These are phyloP conservation scores for Circinella minor DNA, from an alignment of 371 early-diverging fungal genomes.

Conservation along the genomic window DNA sequence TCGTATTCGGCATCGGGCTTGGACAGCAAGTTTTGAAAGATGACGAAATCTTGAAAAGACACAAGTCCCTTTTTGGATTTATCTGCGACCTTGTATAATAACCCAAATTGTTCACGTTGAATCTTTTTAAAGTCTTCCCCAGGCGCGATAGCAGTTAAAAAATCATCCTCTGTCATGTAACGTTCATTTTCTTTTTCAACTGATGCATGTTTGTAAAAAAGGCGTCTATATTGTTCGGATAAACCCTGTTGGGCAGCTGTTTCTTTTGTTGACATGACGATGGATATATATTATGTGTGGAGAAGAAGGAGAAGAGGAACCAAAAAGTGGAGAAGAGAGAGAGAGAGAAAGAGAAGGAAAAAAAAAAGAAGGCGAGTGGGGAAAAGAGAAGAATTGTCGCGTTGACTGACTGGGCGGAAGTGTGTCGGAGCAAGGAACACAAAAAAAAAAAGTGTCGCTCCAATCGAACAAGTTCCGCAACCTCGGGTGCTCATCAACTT, in stretches of 20 bases:
- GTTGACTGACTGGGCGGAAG: neutral
- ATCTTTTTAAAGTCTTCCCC: slow-evolving; percentile 68
- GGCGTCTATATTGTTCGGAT: slow-evolving; percentile 54
- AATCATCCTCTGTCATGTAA: slow-evolving; percentile 74
- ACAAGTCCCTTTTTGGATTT: slow-evolving; percentile 61
- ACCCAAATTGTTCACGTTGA: slow-evolving; percentile 61
- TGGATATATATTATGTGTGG: neutral
- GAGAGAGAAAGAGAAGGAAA: neutral
- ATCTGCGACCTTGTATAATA: slow-evolving; percentile 82
- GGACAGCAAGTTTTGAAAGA: slow-evolving; percentile 74
- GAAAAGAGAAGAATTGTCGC: slow-evolving; percentile 1
- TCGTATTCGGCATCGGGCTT: slow-evolving; percentile 85
- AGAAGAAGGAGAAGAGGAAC: neutral
- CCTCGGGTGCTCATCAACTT: slow-evolving; percentile 11
- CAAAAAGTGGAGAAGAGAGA: neutral
- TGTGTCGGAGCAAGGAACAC: slow-evolving; percentile 1
- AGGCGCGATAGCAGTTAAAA: slow-evolving; percentile 71
- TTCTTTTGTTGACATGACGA: slow-evolving; percentile 2
- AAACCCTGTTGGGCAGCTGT: slow-evolving; percentile 2
- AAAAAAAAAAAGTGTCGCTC: neutral
- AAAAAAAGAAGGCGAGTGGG: neutral
- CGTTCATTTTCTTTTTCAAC: slow-evolving; percentile 60
- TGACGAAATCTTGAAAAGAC: slow-evolving; percentile 76
- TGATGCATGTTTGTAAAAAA: slow-evolving; percentile 71
- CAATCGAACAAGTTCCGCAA: slow-evolving; percentile 5